A percentile compares a stretch with the other conserved stretches of the same genome.
Conservation (phyloP, 1,284 basidiomycete species). For the Cyathus pygmaeus region DNA sequence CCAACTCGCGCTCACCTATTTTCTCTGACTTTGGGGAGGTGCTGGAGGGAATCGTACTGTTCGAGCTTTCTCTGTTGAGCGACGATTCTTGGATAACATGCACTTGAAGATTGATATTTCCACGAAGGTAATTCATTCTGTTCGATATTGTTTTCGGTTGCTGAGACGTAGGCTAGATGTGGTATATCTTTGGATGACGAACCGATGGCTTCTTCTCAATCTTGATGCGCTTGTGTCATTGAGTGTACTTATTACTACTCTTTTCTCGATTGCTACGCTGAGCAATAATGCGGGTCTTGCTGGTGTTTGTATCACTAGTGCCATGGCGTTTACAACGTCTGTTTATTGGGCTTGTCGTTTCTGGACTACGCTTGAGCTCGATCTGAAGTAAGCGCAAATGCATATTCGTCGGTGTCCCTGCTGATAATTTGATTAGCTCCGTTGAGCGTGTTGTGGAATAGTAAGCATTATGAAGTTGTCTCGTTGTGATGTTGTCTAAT, state of each 20-base stretch:
- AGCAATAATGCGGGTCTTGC: constrained; percentile 77
- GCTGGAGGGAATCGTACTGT: constrained; percentile 84
- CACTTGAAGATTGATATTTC: constrained; percentile 74
- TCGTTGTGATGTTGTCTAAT: background rate
- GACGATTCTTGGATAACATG: constrained; percentile 79
- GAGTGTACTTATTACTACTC: constrained; percentile 72
- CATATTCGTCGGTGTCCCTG: background rate
- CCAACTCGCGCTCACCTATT: constrained; percentile 75
- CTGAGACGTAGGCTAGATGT: constrained; percentile 61
- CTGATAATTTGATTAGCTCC: constrained; percentile 54
- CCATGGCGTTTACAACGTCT: constrained; percentile 56
- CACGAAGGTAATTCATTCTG: constrained; percentile 54
- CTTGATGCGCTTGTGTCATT: constrained; percentile 79
- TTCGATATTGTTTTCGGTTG: background rate
- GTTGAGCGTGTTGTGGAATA: constrained; percentile 93
- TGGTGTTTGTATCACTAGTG: constrained; percentile 85
- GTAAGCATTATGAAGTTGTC: constrained; percentile 29
- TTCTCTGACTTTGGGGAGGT: constrained; percentile 85
- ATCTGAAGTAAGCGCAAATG: constrained; percentile 64
- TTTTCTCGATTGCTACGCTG: constrained; percentile 79
- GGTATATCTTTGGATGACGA: constrained; percentile 86
- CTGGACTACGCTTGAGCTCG: constrained; percentile 68
- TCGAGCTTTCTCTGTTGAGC: constrained; percentile 88
- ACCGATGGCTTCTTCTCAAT: constrained; percentile 79
- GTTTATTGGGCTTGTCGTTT: constrained; percentile 79